phyloP scores from a whole-genome alignment of 352 stramenopile species.

The Aphanomyces astaci region DNA sequence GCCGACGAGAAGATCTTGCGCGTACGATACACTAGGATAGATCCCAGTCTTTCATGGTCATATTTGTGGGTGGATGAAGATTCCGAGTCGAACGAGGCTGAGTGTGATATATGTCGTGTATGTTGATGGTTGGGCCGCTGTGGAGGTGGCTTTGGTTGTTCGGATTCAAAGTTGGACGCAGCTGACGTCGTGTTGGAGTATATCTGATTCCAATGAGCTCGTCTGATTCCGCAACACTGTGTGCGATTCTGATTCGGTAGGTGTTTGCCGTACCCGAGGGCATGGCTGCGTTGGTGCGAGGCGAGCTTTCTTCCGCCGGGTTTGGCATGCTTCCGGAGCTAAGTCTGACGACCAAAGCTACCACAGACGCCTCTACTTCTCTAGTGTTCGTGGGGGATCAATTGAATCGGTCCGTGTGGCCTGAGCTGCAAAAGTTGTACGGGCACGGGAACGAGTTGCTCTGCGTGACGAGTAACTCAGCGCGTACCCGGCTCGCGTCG shows the following conservation, averaged over 20 bases:
- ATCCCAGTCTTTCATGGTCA: no score
- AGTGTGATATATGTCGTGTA: no score
- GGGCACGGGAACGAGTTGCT: slow-evolving; percentile 75
- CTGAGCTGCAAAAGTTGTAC: slow-evolving; percentile 67
- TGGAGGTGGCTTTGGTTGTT: no score
- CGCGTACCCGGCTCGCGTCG: slow-evolving; percentile 47
- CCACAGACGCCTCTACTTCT: slow-evolving; percentile 22
- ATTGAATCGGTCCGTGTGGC: slow-evolving; percentile 66
- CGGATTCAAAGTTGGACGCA: no score
- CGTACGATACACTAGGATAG: slow-evolving; percentile 34
- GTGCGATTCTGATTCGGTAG: no score
- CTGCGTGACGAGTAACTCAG: slow-evolving; percentile 48
- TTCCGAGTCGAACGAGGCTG: no score
- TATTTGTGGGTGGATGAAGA: no score
- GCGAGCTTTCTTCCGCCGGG: neutral
- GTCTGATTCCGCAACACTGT: no score
- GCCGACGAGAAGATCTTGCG: slow-evolving; percentile 79
- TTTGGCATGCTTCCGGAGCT: slow-evolving; percentile 42
- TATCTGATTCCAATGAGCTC: no score
- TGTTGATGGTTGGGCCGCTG: no score
- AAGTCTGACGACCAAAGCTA: slow-evolving; percentile 66
- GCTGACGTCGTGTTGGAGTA: no score
- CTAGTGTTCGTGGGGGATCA: slow-evolving; percentile 62
- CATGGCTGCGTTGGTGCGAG: slow-evolving; percentile 1
- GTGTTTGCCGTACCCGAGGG: slow-evolving; percentile 16